These are phyloP conservation scores for Cucumis cinereus DNA, from an alignment of 306 rosid species.

Conservation along the genomic window DNA sequence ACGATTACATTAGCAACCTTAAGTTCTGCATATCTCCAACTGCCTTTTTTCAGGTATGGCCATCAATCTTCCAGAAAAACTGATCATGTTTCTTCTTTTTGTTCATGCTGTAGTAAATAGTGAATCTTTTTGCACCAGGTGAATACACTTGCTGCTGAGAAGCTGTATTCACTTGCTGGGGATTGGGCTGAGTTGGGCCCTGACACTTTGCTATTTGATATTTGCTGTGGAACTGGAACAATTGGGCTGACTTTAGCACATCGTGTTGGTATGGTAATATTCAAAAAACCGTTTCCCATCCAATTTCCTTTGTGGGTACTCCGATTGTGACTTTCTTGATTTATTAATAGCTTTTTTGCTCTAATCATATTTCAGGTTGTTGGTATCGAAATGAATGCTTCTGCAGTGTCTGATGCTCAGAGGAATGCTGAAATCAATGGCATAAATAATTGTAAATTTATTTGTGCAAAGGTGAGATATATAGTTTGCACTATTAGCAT, in stretches of 20 bases:
- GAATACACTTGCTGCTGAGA: conserved; percentile 93
- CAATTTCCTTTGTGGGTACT: background rate
- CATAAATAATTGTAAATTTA: conserved; percentile 68
- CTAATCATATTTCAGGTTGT: conserved; percentile 44
- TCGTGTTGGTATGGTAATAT: conserved; percentile 93
- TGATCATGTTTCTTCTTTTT: background rate
- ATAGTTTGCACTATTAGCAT: background rate
- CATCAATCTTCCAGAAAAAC: background rate
- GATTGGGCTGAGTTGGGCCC: conserved; percentile 93
- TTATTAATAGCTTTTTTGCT: conserved; percentile 10
- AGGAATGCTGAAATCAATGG: conserved; percentile 92
- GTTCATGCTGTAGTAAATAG: background rate
- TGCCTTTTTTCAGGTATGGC: conserved; percentile 79
- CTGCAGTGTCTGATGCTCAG: conserved; percentile 79
- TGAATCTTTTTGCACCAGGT: conserved; percentile 29
- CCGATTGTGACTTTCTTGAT: background rate
- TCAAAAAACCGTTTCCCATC: conserved; percentile 13
- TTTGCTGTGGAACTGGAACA: conserved; percentile 97
- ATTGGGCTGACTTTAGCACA: conserved; percentile 94
- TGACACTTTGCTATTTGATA: conserved; percentile 82
- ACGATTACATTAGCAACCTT: conserved; percentile 72
- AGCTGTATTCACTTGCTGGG: conserved; percentile 89
- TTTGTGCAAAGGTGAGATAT: conserved; percentile 73
- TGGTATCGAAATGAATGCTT: conserved; percentile 95
- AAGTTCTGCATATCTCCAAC: conserved; percentile 85